Conservation (phyloP, 257 asterid species). For the Gentiana straminea region DNA sequence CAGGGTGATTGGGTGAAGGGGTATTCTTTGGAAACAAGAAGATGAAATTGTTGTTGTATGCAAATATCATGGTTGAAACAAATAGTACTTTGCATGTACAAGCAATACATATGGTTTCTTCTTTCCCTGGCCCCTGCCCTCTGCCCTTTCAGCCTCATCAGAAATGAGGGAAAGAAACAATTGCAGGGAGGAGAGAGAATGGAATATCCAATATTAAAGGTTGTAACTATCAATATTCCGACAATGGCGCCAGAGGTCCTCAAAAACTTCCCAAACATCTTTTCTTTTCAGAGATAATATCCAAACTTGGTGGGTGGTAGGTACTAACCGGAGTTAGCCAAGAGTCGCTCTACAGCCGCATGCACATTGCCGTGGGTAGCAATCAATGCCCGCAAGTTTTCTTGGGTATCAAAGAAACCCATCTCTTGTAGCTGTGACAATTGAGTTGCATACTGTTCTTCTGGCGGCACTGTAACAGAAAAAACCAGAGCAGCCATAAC, state of each 20-base stretch:
- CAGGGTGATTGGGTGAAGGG: no score
- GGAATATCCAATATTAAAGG: constrained; percentile 10
- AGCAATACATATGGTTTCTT: no score
- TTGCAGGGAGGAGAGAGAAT: constrained; percentile 2
- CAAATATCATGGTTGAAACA: no score
- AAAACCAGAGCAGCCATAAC: neutral
- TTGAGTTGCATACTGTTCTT: constrained; percentile 31
- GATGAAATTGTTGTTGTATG: no score
- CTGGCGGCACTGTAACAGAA: constrained; percentile 28
- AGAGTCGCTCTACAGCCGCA: constrained; percentile 40
- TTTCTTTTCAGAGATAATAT: constrained; percentile 10
- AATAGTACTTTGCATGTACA: no score
- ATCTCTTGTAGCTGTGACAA: constrained; percentile 34
- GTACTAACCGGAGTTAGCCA: constrained; percentile 30
- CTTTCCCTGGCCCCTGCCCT: no score
- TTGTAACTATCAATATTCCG: constrained; percentile 8
- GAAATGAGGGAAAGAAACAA: no score
- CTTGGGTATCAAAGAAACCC: constrained; percentile 43
- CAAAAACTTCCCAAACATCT: constrained; percentile 1
- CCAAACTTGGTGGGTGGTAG: neutral
- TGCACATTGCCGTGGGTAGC: constrained; percentile 38
- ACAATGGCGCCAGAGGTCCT: constrained; percentile 10
- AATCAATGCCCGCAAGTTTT: constrained; percentile 28
- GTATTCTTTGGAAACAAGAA: no score
- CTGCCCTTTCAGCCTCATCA: no score